Base-by-base conservation (phyloP, 2,329 filamentous ascomycete genomes). In the Ophiosphaerella herpotricha region DNA sequence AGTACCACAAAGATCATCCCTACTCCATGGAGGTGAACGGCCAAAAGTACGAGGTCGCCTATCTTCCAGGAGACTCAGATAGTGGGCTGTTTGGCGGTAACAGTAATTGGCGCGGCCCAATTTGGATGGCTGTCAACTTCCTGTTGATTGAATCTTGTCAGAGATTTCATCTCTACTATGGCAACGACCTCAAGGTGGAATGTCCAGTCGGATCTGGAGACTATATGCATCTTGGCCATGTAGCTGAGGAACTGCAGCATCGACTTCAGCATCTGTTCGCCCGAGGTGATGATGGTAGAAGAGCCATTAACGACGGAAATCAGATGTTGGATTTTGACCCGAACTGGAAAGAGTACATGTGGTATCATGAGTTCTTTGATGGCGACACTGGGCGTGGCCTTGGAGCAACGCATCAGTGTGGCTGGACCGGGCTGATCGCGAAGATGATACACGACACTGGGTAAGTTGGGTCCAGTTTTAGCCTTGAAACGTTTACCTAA, bases 351-450 rank as follows among this genome's bases (percentile, higher is more conserved):
- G 92, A 95, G 66, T 85, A 92, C 66, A 80, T 97, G 64, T 97
- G 91, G 90, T 97, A 96, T 81, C 89, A 96, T 70, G 93, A 97
- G 73, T 97, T 95, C 80, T 97, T 97, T 70, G 93, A 97, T 68
- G 93, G 91, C 34, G 92, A 97, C 71, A 87, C 81, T 43, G 93
- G 93, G 12, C 88, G 91, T 60, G 93, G 94, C 13, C 82, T 97
- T 1, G 93, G 93, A 49, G 91, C 93, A 33, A 93, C 87, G 40
- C 94, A 97, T 74, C 94, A 97, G 74, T 96, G 91, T 68, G 93
- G 93, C 42, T 97, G 94, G 93, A 97, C 93, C 33, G 93, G 93
- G 21, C 75, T 97, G 60, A 91, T 97, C 71, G 93, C 93, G 23
- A 92, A 95, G 75, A 89, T 97, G 85, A 97, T 97, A 52, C 93